Evolutionary conservation across 345 rosid genomes (phyloP).

Genomic region (Salix caprea): DNA sequence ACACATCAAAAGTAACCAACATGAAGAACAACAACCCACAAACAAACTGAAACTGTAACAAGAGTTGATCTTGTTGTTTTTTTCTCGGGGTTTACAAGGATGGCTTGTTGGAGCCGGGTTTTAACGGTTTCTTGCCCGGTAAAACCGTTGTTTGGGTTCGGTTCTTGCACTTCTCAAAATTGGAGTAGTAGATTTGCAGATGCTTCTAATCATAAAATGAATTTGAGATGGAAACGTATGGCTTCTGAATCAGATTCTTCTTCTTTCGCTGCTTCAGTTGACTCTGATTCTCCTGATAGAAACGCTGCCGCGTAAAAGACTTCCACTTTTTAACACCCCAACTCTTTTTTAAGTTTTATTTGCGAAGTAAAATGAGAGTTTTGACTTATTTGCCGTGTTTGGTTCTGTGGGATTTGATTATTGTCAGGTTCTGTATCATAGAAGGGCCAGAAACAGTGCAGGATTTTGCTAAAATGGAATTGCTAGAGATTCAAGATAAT

Average conservation of each 20-base stretch:
- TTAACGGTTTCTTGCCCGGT: conserved; percentile 50
- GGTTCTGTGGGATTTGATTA: background rate
- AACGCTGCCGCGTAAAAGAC: conserved; percentile 43
- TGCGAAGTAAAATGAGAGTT: background rate
- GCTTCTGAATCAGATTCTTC: conserved; percentile 55
- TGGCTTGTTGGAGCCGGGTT: conserved; percentile 55
- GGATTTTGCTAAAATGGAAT: conserved; percentile 86
- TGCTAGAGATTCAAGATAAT: conserved; percentile 88
- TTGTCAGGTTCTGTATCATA: conserved; percentile 84
- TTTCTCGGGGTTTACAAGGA: background rate
- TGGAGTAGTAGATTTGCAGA: conserved; percentile 12
- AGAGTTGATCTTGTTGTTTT: too few relatives aligned
- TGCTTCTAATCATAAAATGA: conserved; percentile 16
- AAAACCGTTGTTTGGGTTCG: conserved; percentile 26
- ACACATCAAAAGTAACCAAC: background rate
- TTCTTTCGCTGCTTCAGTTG: conserved; percentile 42
- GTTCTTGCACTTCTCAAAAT: conserved; percentile 1
- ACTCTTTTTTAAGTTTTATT: background rate
- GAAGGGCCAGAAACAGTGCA: conserved; percentile 97
- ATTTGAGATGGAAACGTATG: conserved; percentile 48
- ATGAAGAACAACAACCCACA: too few relatives aligned
- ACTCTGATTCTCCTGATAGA: conserved; percentile 54
- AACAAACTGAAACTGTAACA: too few relatives aligned
- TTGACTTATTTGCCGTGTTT: background rate
- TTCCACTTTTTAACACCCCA: background rate